Base-by-base conservation (phyloP, 2,329 filamentous ascomycete species). In the Diplocarpon rosae region DNA sequence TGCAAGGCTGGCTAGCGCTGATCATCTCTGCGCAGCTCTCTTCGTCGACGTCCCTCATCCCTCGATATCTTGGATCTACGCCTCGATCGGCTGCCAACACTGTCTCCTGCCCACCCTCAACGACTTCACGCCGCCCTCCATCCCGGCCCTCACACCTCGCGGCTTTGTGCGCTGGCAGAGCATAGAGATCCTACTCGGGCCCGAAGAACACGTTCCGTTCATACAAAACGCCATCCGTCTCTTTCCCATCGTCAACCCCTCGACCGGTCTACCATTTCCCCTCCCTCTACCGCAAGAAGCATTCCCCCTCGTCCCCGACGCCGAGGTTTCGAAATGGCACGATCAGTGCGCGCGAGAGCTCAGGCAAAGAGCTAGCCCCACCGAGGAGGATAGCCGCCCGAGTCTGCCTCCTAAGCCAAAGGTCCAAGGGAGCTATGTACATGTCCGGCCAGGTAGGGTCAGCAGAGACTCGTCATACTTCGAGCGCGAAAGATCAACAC, bases 141-240 rank as follows among this genome's bases (percentile, higher is more conserved):
- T 95, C 34, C 92, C 92, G 0, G 85, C 88, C 12, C 68, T 98
- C 45, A 93, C 90, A 30, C 71, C 75, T 0, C 76, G 78, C 58
- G 92, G 92, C 33, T 98, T 94, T 63, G 85, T 90, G 35, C 80
- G 86, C 62, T 98, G 90, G 90, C 83, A 95, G 67, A 87, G 85
- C 0, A 84, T 96, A 44, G 87, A 96, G 66, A 74, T 95, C 16
- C 69, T 96, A 30, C 74, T 96, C 1, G 85, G 81, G 1, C 92
- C 92, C 0, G 83, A 92, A 54, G 85, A 93, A 56, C 89, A 96
- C 66, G 83, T 88, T 1, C 78, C 78, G 0, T 90, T 88, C 56
- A 64, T 98, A 17, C 86, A 92, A 57, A 80, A 77, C 57, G 86
- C 88, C 0, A 83, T 94, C 3, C 73, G 74, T 49, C 71, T 83